Evolutionary conservation across 192 early-diverging fungal genomes (phyloP).

Genomic region (Linnemannia exigua): DNA sequence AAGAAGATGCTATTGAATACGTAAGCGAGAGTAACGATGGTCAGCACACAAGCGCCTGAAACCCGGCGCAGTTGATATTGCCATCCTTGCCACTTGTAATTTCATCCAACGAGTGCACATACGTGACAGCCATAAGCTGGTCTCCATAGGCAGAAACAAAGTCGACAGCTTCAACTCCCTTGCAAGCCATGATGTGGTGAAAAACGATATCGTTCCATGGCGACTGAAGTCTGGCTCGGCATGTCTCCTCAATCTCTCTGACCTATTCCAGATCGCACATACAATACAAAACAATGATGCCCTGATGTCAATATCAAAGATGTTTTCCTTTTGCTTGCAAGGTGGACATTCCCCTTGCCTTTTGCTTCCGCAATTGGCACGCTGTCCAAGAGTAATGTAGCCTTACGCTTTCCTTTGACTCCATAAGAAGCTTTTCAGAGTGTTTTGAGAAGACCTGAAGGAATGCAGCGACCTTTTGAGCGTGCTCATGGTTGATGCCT

Average conservation of each 20-base stretch:
- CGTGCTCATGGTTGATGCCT: conserved; percentile 30
- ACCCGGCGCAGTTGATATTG: background rate
- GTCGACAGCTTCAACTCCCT: conserved; percentile 33
- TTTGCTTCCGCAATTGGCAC: background rate
- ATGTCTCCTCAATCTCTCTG: conserved; percentile 23
- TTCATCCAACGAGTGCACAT: conserved; percentile 18
- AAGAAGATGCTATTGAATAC: conserved; percentile 63
- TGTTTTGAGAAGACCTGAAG: conserved; percentile 30
- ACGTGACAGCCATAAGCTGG: conserved; percentile 64
- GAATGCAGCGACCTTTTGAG: conserved; percentile 24
- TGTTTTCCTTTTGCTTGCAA: background rate
- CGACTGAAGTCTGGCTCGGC: conserved; percentile 22
- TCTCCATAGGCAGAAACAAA: conserved; percentile 59
- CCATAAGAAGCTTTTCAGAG: conserved; percentile 29
- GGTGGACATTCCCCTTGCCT: background rate
- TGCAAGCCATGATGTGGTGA: conserved; percentile 57
- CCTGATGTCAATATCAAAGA: background rate
- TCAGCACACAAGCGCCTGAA: background rate
- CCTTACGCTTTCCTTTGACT: conserved; percentile 32
- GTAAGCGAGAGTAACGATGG: background rate
- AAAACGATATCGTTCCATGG: conserved; percentile 66
- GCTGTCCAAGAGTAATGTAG: background rate
- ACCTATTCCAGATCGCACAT: conserved; percentile 8
- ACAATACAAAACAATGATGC: background rate
- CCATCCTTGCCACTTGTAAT: background rate